Percentiles rank a stretch among this genome's conserved stretches.
Conservation (phyloP, 2,329 filamentous ascomycete genomes). For the Karstenula rhodostoma region DNA sequence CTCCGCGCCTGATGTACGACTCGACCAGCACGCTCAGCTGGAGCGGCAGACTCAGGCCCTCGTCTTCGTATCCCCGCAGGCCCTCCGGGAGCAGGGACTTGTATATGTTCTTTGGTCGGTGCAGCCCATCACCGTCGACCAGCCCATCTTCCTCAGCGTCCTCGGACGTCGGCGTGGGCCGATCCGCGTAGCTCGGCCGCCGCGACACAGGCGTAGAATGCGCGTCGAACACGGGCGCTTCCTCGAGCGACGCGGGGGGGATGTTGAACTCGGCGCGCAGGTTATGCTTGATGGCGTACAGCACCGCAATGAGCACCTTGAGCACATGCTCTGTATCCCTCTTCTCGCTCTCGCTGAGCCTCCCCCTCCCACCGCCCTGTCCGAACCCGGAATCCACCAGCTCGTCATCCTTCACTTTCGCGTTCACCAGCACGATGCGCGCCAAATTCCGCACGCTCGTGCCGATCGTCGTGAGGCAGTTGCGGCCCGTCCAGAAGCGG, state of each 20-base stretch:
- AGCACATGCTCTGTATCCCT: slow-evolving; percentile 67
- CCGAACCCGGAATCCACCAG: slow-evolving; percentile 8
- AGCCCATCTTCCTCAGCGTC: slow-evolving; percentile 33
- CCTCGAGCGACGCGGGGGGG: slow-evolving; percentile 47
- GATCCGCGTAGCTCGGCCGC: slow-evolving; percentile 40
- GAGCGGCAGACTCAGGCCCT: slow-evolving; percentile 67
- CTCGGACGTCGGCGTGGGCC: slow-evolving; percentile 20
- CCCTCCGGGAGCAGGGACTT: slow-evolving; percentile 59
- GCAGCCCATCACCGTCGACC: slow-evolving; percentile 24
- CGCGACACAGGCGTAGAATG: slow-evolving; percentile 29
- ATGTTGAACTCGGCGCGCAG: slow-evolving; percentile 66
- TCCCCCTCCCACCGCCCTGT: slow-evolving; percentile 10
- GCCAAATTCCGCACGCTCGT: slow-evolving; percentile 68
- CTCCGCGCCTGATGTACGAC: slow-evolving; percentile 65
- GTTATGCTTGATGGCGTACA: slow-evolving; percentile 71
- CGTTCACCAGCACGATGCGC: slow-evolving; percentile 63
- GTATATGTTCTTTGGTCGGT: slow-evolving; percentile 55
- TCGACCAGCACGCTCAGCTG: slow-evolving; percentile 69
- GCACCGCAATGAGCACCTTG: slow-evolving; percentile 66
- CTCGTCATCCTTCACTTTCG: slow-evolving; percentile 34
- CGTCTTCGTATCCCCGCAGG: slow-evolving; percentile 62
- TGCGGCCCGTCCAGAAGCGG: slow-evolving; percentile 69
- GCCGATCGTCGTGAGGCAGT: slow-evolving; percentile 64
- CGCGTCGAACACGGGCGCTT: slow-evolving; percentile 27
- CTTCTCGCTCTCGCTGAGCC: slow-evolving; percentile 51